Evolutionary conservation across 2,329 filamentous ascomycete genomes (phyloP), one percentile per base, ranked within the genome.

Genomic region (Ophiostoma tasmaniense): DNA sequence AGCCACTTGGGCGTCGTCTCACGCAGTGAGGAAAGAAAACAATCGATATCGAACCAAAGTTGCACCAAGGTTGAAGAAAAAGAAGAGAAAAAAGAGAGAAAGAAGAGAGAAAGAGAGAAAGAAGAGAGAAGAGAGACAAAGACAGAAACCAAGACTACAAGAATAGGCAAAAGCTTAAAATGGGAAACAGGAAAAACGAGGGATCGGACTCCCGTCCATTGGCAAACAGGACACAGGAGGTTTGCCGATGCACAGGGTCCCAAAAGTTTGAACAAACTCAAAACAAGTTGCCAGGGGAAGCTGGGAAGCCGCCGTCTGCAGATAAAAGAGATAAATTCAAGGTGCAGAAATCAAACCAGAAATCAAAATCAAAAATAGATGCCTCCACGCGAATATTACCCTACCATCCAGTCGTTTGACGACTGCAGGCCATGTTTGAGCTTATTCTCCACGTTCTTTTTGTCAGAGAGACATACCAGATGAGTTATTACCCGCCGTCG

Each of bases 1-100:
- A 71, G 71, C 73, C 71, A 71, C 72, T 50, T 55, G 1, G 65
- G 66, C 64, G 66, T 68, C 64, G 67, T 67, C 69, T 70, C 66
- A 67, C 66, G 30, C 66, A 52, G 66, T 59, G 69, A 70, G 69
- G 52, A 62, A 39, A 66, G 68, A 67, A 64, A n/a, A n/a, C 20
- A 33, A 64, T 64, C 33, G 61, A 37, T 20, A 64, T 30, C 25
- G 55, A 61, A 61, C 25, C 55, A 61, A 55, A 55, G 55, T 14
- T 64, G 61, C 20, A 22, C 30, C 30, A 37, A 64, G 20, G 33
- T 37, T 64, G 30, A 14, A 39, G 33, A 37, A 10, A 22, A 64
- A 37, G 11, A 8, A 64, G 8, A 39, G 7, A 37, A 35, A n/a
- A 35, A 62, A 59, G 11, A 37, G 8, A 37, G 20, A 37, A 30